A percentile compares a stretch with the other conserved stretches of the same genome.
These are phyloP conservation scores for Mycena epipterygia DNA, from an alignment of 768 basidiomycete species.

Conservation along the genomic window DNA sequence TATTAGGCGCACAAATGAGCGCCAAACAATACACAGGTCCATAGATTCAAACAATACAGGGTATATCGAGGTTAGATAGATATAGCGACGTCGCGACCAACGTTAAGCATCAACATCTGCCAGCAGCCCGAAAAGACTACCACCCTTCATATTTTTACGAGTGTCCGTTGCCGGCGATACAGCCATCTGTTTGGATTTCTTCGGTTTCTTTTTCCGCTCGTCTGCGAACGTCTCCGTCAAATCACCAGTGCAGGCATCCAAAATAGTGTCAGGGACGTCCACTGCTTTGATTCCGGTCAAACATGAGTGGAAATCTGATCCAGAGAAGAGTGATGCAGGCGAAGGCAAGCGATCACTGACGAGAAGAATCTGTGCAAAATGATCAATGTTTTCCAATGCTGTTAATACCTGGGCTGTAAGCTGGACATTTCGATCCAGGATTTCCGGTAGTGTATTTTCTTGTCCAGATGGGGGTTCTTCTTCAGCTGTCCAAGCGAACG, in stretches of 20 bases:
- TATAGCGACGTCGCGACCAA: neutral
- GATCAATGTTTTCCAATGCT: conserved; percentile 71
- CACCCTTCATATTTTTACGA: conserved; percentile 20
- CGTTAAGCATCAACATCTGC: conserved; percentile 32
- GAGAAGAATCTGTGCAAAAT: conserved; percentile 73
- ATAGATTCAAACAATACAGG: neutral
- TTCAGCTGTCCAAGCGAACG: conserved; percentile 53
- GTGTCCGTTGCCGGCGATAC: conserved; percentile 38
- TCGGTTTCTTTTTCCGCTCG: conserved; percentile 62
- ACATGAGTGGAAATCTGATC: conserved; percentile 67
- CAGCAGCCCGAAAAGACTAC: conserved; percentile 34
- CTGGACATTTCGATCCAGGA: conserved; percentile 75
- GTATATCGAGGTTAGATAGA: neutral
- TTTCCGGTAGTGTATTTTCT: conserved; percentile 47
- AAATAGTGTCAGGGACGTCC: conserved; percentile 52
- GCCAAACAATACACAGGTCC: neutral
- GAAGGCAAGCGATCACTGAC: conserved; percentile 63
- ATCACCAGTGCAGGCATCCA: conserved; percentile 61
- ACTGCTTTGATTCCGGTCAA: conserved; percentile 52
- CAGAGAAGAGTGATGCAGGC: conserved; percentile 68
- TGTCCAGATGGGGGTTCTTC: conserved; percentile 21
- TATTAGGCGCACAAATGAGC: neutral
- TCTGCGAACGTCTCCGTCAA: conserved; percentile 64
- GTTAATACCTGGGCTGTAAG: conserved; percentile 74
- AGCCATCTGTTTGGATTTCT: conserved; percentile 43